These are phyloP conservation scores for Malus hybrid DNA, from an alignment of 331 rosid genomes.

Conservation along the genomic window DNA sequence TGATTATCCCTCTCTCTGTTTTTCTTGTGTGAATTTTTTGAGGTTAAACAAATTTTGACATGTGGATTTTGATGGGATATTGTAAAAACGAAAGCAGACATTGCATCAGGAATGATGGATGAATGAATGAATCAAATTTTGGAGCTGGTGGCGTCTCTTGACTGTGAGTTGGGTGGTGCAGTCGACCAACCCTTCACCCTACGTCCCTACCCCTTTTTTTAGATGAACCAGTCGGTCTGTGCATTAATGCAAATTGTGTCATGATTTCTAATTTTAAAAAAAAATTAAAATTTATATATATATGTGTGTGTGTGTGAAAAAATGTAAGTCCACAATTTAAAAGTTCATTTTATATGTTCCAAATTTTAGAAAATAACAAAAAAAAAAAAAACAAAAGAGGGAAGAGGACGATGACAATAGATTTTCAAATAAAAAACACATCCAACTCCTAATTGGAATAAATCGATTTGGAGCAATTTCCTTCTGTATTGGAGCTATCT, in stretches of 20 bases:
- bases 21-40: neutral
- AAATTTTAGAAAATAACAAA: too few relatives aligned
- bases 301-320: too few relatives aligned
- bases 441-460: too few relatives aligned
- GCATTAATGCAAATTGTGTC: neutral
- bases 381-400: too few relatives aligned
- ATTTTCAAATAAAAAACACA: too few relatives aligned
- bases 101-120: neutral
- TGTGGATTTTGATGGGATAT: neutral
- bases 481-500: too few relatives aligned
- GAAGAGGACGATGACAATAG: too few relatives aligned
- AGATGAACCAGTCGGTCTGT: constrained; percentile 14
- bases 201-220: neutral
- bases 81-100: neutral
- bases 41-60: neutral
- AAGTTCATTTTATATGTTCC: too few relatives aligned
- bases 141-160: constrained; percentile 11
- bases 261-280: neutral
- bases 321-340: too few relatives aligned
- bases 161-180: constrained; percentile 29
- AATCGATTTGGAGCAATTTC: too few relatives aligned
- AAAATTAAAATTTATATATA: neutral
- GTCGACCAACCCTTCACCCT: constrained; percentile 46
- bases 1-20: neutral
- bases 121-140: neutral